phyloP scores from a whole-genome alignment of 2,329 filamentous ascomycete genomes.

The Trichoderma sp. region DNA sequence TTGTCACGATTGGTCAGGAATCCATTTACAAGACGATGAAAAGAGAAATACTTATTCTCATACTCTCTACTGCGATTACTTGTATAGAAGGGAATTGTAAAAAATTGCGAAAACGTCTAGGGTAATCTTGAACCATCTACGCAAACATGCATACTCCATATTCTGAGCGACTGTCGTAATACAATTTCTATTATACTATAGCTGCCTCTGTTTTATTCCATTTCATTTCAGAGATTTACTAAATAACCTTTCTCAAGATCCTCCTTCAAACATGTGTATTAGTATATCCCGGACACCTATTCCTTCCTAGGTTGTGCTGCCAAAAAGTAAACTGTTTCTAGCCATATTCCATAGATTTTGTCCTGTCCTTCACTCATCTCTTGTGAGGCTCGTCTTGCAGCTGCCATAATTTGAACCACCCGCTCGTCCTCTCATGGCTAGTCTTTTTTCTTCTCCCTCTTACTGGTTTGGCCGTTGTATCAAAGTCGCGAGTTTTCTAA shows the following conservation, averaged over 20 bases:
- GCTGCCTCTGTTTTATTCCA: neutral
- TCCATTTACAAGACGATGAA: too few species aligned
- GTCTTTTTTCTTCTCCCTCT: too few species aligned
- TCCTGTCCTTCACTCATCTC: neutral
- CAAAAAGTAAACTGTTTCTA: neutral
- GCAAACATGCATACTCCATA: neutral
- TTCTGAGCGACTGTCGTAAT: neutral
- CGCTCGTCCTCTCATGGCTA: too few species aligned
- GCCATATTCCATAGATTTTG: neutral
- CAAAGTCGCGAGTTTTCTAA: neutral
- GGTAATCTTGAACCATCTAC: neutral
- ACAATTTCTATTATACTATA: neutral
- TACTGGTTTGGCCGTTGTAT: neutral
- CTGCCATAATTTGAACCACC: neutral
- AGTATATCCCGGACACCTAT: neutral
- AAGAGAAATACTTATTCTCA: too few species aligned
- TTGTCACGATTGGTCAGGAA: too few species aligned
- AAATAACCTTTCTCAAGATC: neutral
- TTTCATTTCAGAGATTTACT: neutral
- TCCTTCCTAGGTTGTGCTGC: neutral
- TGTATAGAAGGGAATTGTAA: neutral
- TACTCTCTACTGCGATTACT: neutral
- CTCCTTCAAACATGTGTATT: neutral
- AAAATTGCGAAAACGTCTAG: neutral
- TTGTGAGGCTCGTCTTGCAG: neutral